phyloP scores from a whole-genome alignment of 1,284 basidiomycete species.

The Cryptococcus depauperatus region DNA sequence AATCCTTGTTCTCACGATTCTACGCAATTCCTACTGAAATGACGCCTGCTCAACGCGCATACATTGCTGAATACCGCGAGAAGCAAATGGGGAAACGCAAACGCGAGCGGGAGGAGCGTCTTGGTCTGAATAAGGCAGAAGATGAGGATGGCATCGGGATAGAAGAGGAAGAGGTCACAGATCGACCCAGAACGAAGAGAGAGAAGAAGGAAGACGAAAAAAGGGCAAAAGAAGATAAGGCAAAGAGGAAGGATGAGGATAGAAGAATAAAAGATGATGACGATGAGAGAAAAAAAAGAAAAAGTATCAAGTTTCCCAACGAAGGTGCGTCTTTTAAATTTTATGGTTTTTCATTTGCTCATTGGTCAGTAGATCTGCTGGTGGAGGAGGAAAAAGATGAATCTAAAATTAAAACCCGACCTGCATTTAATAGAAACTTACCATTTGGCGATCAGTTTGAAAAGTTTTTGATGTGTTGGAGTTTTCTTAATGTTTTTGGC shows the following conservation, averaged over 20 bases:
- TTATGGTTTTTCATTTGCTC: too few relatives aligned
- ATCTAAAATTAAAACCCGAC: constrained; percentile 60
- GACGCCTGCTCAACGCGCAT: constrained; percentile 71
- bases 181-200: constrained; percentile 61
- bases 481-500: constrained; percentile 83
- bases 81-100: constrained; percentile 83
- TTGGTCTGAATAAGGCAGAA: constrained; percentile 49
- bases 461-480: constrained; percentile 79
- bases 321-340: constrained; percentile 46
- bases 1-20: constrained; percentile 67
- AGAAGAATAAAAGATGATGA: constrained; percentile 54
- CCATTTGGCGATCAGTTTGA: constrained; percentile 79
- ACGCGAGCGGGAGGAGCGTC: constrained; percentile 47
- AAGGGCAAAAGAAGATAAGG: constrained; percentile 23
- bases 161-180: constrained; percentile 50
- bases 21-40: constrained; percentile 78
- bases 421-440: constrained; percentile 55
- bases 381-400: constrained; percentile 63
- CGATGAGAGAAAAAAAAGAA: constrained; percentile 61
- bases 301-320: constrained; percentile 63
- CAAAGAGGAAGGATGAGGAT: constrained; percentile 43
- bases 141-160: constrained; percentile 45
- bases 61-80: constrained; percentile 70
- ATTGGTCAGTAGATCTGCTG: constrained; percentile 67
- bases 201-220: constrained; percentile 60